Evolutionary conservation across 176 grass and related monocot species (phyloP).

Genomic region (Pontederia paniculata): DNA sequence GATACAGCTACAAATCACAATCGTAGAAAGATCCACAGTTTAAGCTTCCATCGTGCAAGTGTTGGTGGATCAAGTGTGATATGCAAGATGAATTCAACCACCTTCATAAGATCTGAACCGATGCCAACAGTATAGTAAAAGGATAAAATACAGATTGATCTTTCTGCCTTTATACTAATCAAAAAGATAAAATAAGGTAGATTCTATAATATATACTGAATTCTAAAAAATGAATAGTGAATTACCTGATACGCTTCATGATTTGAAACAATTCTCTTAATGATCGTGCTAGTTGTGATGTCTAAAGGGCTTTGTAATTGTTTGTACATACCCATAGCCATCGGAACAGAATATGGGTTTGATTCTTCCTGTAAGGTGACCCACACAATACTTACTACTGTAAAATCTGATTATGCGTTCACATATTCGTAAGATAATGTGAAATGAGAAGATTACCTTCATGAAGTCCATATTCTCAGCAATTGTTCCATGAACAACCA

Average conservation of each 20-base stretch:
- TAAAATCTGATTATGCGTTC: neutral
- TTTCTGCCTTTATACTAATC: too few species aligned
- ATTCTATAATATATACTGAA: too few species aligned
- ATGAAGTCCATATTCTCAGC: neutral
- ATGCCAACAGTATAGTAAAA: too few species aligned
- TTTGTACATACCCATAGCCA: conserved; percentile 50
- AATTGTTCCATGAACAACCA: neutral
- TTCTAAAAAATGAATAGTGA: neutral
- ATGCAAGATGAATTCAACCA: too few species aligned
- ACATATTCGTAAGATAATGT: neutral
- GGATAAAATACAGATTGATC: too few species aligned
- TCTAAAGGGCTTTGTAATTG: conserved; percentile 65
- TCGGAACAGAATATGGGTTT: conserved; percentile 73
- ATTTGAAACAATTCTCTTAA: conserved; percentile 89
- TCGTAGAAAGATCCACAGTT: too few species aligned
- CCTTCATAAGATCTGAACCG: too few species aligned
- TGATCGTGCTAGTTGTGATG: conserved; percentile 86
- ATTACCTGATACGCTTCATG: conserved; percentile 89
- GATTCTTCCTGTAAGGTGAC: conserved; percentile 46
- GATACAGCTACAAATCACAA: too few species aligned
- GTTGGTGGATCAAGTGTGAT: too few species aligned
- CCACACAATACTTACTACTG: neutral
- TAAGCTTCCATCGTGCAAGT: too few species aligned
- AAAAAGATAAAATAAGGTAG: too few species aligned
- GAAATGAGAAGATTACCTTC: neutral